Percentiles rank a stretch among this genome's conserved stretches.
phyloP scores from a whole-genome alignment of 805 yeast genomes.

The Suhomyces kilbournensis region DNA sequence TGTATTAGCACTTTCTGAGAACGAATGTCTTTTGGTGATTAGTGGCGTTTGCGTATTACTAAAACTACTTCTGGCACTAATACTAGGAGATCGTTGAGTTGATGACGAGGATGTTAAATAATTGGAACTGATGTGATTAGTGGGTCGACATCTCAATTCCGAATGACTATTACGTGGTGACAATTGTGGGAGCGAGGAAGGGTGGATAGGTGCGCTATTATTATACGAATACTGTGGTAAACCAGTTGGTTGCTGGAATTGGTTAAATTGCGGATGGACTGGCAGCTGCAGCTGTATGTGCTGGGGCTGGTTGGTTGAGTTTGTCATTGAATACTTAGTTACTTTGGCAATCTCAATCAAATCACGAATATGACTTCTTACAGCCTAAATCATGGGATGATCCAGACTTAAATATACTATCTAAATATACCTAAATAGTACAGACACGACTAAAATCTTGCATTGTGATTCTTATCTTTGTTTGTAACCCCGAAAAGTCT shows the following conservation, averaged over 20 bases:
- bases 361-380: not conserved
- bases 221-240: not conserved
- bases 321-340: not conserved
- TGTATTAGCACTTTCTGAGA: constrained; percentile 3
- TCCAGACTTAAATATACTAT: not conserved
- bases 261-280: constrained; percentile 3
- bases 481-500: constrained; percentile 1
- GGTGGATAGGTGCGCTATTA: not conserved
- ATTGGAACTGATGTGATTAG: constrained; percentile 1
- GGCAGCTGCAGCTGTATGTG: constrained; percentile 1
- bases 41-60: constrained; percentile 1
- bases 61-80: constrained; percentile 5
- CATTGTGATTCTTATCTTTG: constrained; percentile 1
- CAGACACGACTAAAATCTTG: constrained; percentile 1
- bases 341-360: not conserved
- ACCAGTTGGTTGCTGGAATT: constrained; percentile 1
- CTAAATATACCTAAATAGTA: not conserved
- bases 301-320: not conserved
- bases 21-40: constrained; percentile 6
- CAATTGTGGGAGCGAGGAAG: not conserved
- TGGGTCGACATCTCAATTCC: not conserved
- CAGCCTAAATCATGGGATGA: not conserved
- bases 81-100: constrained; percentile 10
- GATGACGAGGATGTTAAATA: constrained; percentile 9
- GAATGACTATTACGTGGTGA: constrained; percentile 3